Evolutionary conservation across 257 asterid species (phyloP).

Genomic region (Paraleonurus japonicus): DNA sequence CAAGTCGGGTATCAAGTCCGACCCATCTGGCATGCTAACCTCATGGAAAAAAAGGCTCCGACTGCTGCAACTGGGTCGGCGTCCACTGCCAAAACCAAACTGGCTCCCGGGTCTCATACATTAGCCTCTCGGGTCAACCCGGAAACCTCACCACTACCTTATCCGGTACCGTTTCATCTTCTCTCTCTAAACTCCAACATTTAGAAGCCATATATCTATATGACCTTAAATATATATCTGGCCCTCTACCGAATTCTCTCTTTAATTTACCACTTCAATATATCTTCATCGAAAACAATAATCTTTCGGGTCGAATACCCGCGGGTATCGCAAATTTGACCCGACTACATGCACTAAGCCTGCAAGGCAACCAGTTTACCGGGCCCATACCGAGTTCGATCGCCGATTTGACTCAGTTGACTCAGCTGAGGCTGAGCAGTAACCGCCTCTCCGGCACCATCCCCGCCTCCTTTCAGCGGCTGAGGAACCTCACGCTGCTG

Average conservation of each 20-base stretch:
- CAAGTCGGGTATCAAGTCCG: conserved; percentile 65
- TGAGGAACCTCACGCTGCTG: conserved; percentile 40
- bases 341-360: conserved; percentile 32
- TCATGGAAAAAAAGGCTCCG: conserved; percentile 70
- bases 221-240: conserved; percentile 42
- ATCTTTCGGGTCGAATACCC: conserved; percentile 58
- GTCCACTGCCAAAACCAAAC: conserved; percentile 46
- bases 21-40: conserved; percentile 62
- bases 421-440: conserved; percentile 49
- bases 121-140: conserved; percentile 33
- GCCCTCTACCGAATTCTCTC: conserved; percentile 55
- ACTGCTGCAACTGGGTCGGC: conserved; percentile 72
- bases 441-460: conserved; percentile 60
- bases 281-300: conserved; percentile 55
- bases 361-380: conserved; percentile 58
- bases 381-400: conserved; percentile 59
- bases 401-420: conserved; percentile 35
- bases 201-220: conserved; percentile 39
- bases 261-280: conserved; percentile 33
- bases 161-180: conserved; percentile 61
- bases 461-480: conserved; percentile 37
- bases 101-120: conserved; percentile 47
- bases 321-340: conserved; percentile 29
- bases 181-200: conserved; percentile 50
- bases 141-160: conserved; percentile 32